phyloP scores from a whole-genome alignment of 129 eudicot species.

The Flaveria bidentis region DNA sequence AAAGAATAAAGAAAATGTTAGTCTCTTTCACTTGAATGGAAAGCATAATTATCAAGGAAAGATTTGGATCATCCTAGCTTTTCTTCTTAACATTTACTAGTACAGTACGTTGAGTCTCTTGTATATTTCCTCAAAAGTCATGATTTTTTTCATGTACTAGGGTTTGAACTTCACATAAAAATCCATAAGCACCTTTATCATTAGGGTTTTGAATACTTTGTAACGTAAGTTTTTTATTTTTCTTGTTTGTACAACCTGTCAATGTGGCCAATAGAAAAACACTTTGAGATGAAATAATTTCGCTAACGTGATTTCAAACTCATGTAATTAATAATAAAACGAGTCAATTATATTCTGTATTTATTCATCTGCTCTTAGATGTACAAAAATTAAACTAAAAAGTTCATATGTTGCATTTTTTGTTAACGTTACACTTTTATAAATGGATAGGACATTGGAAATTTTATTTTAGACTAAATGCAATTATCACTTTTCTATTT shows the following conservation, averaged over 20 bases:
- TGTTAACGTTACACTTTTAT: too few relatives aligned
- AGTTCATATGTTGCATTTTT: too few relatives aligned
- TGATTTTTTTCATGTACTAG: conserved; percentile 20
- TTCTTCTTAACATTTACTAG: background rate
- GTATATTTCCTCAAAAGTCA: background rate
- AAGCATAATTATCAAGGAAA: background rate
- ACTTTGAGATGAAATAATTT: background rate
- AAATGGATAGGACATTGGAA: too few relatives aligned
- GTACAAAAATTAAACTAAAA: too few relatives aligned
- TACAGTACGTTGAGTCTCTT: background rate
- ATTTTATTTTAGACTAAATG: too few relatives aligned
- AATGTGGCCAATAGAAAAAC: conserved; percentile 2
- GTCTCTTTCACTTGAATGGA: too few relatives aligned
- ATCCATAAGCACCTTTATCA: conserved; percentile 21
- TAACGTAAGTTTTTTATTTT: conserved; percentile 7
- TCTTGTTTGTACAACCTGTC: conserved; percentile 12
- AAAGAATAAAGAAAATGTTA: background rate
- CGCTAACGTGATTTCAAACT: background rate
- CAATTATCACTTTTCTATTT: too few relatives aligned
- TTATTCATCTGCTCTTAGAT: background rate
- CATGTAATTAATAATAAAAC: background rate
- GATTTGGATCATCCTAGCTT: background rate
- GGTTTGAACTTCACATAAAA: background rate
- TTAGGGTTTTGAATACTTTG: conserved; percentile 21
- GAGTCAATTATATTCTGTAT: background rate